Evolutionary conservation across 805 yeast species (phyloP).

Genomic region (Spathaspora sp.): DNA sequence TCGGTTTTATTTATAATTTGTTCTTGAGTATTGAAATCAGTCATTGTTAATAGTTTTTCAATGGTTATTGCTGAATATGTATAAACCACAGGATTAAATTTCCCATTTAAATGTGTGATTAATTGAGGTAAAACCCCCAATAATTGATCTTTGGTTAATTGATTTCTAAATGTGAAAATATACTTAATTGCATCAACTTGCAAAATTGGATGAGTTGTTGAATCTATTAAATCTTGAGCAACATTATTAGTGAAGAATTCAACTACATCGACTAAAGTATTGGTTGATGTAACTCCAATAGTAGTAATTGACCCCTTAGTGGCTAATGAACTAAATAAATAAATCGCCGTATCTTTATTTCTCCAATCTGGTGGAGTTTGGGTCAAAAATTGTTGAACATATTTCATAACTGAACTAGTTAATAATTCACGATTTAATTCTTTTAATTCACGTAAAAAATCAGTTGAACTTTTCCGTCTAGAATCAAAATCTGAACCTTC

Average conservation of each 20-base stretch:
- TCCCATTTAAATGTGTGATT: slow-evolving; percentile 57
- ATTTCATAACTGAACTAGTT: slow-evolving; percentile 70
- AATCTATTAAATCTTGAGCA: slow-evolving; percentile 70
- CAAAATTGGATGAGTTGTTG: slow-evolving; percentile 61
- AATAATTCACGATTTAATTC: slow-evolving; percentile 70
- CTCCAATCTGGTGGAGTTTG: slow-evolving; percentile 59
- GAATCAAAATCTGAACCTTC: slow-evolving; percentile 95
- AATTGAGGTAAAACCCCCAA: slow-evolving; percentile 75
- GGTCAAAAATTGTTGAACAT: slow-evolving; percentile 57
- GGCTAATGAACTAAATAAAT: slow-evolving; percentile 84
- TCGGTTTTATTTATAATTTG: slow-evolving; percentile 72
- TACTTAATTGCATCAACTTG: slow-evolving; percentile 92
- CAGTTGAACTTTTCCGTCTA: slow-evolving; percentile 89
- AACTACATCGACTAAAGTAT: slow-evolving; percentile 79
- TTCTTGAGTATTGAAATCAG: slow-evolving; percentile 44
- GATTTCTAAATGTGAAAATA: slow-evolving; percentile 86
- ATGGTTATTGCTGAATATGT: slow-evolving; percentile 93
- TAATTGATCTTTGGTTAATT: slow-evolving; percentile 81
- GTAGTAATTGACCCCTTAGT: slow-evolving; percentile 86
- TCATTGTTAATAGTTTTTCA: slow-evolving; percentile 79
- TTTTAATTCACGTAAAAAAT: slow-evolving; percentile 81
- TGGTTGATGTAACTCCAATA: slow-evolving; percentile 84
- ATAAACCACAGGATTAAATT: slow-evolving; percentile 70
- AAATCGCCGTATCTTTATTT: slow-evolving; percentile 81
- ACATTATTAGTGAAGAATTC: slow-evolving; percentile 77